Conservation (phyloP, 306 rosid species). For the Vigna hirtella region DNA sequence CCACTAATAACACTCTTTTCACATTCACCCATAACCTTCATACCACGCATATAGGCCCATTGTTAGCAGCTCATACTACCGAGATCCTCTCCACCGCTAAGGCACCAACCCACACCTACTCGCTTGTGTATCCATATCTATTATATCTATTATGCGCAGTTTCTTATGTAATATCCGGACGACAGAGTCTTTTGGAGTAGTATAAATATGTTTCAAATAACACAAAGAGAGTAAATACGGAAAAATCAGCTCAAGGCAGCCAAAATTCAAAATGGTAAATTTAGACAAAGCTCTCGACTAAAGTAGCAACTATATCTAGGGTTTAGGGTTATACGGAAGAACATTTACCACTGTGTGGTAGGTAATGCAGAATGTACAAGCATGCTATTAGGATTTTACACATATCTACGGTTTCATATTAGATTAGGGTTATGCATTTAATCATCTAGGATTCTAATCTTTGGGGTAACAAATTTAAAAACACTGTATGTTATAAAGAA, state of each 20-base stretch:
- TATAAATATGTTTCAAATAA: not conserved
- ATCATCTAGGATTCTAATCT: too few species aligned
- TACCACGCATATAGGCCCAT: too few species aligned
- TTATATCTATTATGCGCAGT: not conserved
- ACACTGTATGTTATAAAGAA: too few species aligned
- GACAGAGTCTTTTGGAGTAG: not conserved
- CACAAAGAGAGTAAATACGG: not conserved
- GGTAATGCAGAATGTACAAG: not conserved
- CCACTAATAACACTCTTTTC: not conserved
- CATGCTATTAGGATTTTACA: not conserved
- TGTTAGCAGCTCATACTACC: not conserved
- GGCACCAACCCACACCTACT: not conserved
- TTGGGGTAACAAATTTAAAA: too few species aligned
- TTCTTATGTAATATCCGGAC: not conserved
- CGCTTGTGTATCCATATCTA: not conserved
- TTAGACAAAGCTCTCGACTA: not conserved
- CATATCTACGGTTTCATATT: too few species aligned
- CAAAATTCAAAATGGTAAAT: not conserved
- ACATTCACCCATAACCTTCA: not conserved
- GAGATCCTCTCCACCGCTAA: not conserved
- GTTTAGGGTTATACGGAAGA: too few species aligned
- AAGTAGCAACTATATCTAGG: not conserved
- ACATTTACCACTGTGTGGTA: not conserved
- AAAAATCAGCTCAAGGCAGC: not conserved
- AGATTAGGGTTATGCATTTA: too few species aligned